A percentile compares a stretch with the other conserved stretches of the same genome.
Conservation (phyloP, 2,329 filamentous ascomycete genomes). For the Aureobasidium namibiae region DNA sequence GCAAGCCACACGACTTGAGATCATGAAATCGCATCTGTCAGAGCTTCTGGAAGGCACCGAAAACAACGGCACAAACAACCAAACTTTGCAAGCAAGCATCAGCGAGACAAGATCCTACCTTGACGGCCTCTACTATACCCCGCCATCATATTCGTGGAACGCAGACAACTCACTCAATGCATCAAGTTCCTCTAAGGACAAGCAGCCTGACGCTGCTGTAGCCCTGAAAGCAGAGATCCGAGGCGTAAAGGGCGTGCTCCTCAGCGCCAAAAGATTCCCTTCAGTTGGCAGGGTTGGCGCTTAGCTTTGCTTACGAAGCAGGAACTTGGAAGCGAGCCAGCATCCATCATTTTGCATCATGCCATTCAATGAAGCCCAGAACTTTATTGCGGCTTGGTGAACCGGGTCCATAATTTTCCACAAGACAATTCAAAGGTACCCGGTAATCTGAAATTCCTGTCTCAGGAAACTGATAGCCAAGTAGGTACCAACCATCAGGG, state of each 20-base stretch:
- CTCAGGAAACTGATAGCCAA: too few relatives aligned
- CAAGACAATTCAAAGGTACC: too few relatives aligned
- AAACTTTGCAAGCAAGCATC: conserved; percentile 43
- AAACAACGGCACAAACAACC: conserved; percentile 43
- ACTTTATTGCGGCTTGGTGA: too few relatives aligned
- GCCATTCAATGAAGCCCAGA: too few relatives aligned
- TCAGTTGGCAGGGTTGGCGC: conserved; percentile 5
- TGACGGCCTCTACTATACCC: conserved; percentile 47
- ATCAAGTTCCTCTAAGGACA: conserved; percentile 25
- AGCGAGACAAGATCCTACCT: conserved; percentile 56
- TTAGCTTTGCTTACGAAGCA: not conserved
- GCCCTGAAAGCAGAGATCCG: conserved; percentile 67
- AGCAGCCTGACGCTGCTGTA: conserved; percentile 61
- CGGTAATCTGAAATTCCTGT: too few relatives aligned
- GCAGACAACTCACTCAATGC: conserved; percentile 25
- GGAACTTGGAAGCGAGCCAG: not conserved
- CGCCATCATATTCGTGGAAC: conserved; percentile 22
- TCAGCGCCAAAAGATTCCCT: conserved; percentile 68
- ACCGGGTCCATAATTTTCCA: too few relatives aligned
- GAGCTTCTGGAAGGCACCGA: conserved; percentile 43
- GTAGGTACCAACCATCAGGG: not conserved
- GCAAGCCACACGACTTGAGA: conserved; percentile 40
- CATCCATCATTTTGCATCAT: too few relatives aligned
- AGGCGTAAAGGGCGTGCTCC: conserved; percentile 67
- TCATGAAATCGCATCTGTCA: conserved; percentile 43